Percentiles rank a stretch among this genome's conserved stretches.
These are phyloP conservation scores for Lumnitzera racemosa DNA, from an alignment of 345 rosid genomes.

Conservation along the genomic window DNA sequence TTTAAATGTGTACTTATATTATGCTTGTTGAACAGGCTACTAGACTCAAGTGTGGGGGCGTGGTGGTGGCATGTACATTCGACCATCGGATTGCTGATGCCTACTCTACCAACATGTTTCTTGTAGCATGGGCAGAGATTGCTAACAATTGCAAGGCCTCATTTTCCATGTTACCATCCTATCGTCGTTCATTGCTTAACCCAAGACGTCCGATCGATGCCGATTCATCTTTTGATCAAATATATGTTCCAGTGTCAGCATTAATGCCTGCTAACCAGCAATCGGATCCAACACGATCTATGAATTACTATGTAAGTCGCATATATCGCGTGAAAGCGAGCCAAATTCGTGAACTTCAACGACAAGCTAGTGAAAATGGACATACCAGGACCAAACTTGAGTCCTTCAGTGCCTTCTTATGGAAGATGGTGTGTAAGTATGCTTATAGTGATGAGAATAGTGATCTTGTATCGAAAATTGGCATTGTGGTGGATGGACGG, in stretches of 20 bases:
- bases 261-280: slow-evolving; percentile 30
- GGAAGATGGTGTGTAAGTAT: slow-evolving; percentile 54
- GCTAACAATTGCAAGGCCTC: slow-evolving; percentile 22
- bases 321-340: slow-evolving; percentile 39
- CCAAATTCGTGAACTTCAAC: slow-evolving; percentile 32
- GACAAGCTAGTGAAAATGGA: slow-evolving; percentile 25
- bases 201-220: slow-evolving; percentile 35
- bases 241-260: slow-evolving; percentile 44
- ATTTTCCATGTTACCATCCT: slow-evolving; percentile 36
- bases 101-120: slow-evolving; percentile 62
- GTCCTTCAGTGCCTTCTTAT: slow-evolving; percentile 56
- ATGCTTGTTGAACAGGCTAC: slow-evolving; percentile 34
- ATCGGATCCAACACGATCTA: slow-evolving; percentile 2
- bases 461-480: slow-evolving; percentile 30
- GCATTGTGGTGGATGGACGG: slow-evolving; percentile 71
- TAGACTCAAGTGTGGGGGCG: slow-evolving; percentile 52
- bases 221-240: slow-evolving; percentile 30
- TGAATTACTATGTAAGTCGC: slow-evolving; percentile 34
- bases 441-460: neutral
- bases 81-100: slow-evolving; percentile 80
- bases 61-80: slow-evolving; percentile 57
- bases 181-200: slow-evolving; percentile 41
- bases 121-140: slow-evolving; percentile 58
- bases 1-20: neutral
- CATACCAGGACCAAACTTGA: slow-evolving; percentile 45